Percentiles rank a stretch among this genome's conserved stretches.
These are phyloP conservation scores for Parathielavia appendiculata DNA, from an alignment of 495 filamentous ascomycete species.

Conservation along the genomic window DNA sequence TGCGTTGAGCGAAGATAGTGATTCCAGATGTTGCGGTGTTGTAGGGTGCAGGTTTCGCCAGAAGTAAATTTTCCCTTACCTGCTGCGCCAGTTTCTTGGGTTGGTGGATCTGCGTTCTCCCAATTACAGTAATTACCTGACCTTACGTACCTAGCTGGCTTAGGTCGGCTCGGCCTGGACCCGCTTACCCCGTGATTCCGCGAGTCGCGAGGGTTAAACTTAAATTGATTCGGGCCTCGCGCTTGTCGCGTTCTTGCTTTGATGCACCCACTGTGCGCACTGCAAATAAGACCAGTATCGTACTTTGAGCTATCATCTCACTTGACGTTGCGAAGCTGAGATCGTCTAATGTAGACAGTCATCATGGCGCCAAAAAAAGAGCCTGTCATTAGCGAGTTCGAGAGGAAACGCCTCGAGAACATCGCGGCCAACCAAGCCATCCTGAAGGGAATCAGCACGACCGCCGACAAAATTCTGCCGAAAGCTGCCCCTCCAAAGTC, in stretches of 20 bases:
- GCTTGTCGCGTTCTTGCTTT: constrained; percentile 11
- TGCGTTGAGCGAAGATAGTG: too few relatives aligned
- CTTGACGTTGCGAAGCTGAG: not conserved
- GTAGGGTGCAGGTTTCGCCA: not conserved
- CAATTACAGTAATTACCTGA: too few relatives aligned
- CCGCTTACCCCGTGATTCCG: constrained; percentile 25
- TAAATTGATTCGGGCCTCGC: constrained; percentile 25
- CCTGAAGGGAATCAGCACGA: constrained; percentile 39
- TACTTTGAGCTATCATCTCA: not conserved
- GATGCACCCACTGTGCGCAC: not conserved
- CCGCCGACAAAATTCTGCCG: constrained; percentile 34
- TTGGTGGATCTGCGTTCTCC: too few relatives aligned
- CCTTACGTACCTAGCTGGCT: too few relatives aligned
- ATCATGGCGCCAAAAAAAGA: constrained; percentile 30
- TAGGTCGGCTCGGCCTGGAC: not conserved
- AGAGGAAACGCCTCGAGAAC: constrained; percentile 51
- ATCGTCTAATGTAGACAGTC: not conserved
- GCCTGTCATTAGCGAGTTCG: constrained; percentile 47
- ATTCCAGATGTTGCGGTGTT: not conserved
- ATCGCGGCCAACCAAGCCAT: constrained; percentile 51
- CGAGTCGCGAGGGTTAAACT: constrained; percentile 17
- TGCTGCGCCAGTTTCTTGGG: not conserved
- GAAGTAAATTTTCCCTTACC: constrained; percentile 13
- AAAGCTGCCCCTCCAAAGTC: constrained; percentile 28
- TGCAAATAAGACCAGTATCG: too few relatives aligned